Percentiles rank a stretch among this genome's conserved stretches.
These are phyloP conservation scores for Phaeosphaeriaceae sp. DNA, from an alignment of 2,329 filamentous ascomycete species.

Conservation along the genomic window DNA sequence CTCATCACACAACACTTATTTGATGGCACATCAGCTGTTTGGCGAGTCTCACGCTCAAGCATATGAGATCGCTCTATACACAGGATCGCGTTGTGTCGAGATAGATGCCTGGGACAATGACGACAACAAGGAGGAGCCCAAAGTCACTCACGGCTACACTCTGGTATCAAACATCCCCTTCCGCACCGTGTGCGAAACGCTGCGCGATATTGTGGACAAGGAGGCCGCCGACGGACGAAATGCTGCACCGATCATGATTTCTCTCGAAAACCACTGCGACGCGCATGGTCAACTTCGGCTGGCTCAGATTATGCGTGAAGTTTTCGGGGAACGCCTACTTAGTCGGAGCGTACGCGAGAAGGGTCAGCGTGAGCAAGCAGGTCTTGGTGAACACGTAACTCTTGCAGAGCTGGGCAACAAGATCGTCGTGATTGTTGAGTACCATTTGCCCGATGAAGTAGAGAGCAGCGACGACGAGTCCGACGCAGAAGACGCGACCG, in stretches of 20 bases:
- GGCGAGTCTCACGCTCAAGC: conserved; percentile 68
- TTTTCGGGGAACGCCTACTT: conserved; percentile 67
- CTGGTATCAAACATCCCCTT: conserved; percentile 71
- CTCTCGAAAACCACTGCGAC: conserved; percentile 72
- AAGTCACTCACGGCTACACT: conserved; percentile 74
- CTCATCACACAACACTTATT: conserved; percentile 76
- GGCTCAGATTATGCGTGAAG: conserved; percentile 69
- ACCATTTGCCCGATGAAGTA: conserved; percentile 64
- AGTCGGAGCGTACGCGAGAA: conserved; percentile 64
- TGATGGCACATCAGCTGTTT: conserved; percentile 73
- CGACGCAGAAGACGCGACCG: conserved; percentile 51
- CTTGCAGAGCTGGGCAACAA: conserved; percentile 67
- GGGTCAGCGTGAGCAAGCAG: conserved; percentile 63
- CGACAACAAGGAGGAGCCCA: conserved; percentile 67
- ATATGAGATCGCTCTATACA: conserved; percentile 67
- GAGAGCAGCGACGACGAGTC: conserved; percentile 46
- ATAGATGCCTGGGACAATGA: conserved; percentile 76
- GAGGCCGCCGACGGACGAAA: conserved; percentile 59
- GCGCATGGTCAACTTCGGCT: conserved; percentile 66
- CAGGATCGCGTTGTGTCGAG: conserved; percentile 73
- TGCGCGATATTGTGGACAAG: conserved; percentile 67
- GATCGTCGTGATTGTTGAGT: conserved; percentile 72
- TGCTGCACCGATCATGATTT: conserved; percentile 67
- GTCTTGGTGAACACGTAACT: conserved; percentile 59
- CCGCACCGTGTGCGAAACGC: conserved; percentile 69